Base-by-base conservation (phyloP, 192 early-diverging fungal genomes). In the Coemansia brasiliensis region DNA sequence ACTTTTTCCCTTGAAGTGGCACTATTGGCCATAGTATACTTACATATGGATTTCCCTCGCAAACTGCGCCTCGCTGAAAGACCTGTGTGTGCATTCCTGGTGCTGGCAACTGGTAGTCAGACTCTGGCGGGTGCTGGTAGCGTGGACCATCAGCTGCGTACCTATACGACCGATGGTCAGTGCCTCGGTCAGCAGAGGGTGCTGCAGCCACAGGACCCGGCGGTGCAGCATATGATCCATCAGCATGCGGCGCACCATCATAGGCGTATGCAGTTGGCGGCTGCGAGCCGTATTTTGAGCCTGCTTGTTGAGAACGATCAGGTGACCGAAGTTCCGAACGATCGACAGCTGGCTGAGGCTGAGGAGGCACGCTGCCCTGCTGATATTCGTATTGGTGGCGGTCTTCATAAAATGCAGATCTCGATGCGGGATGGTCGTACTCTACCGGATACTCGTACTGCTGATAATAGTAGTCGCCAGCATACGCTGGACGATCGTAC, bases 391-490 rank as follows among this genome's bases (percentile, higher is more conserved):
- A 57, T 35, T 52, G 69, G 16, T 25, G 39, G 16, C 37, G 61
- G 15, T 57, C 54, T 17, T 65, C 62, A 29, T 65, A 65, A 53
- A 65, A 72, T 15, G 39, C 52, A 10, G 59, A 27, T 39, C 39
- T 25, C 4, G 66, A 43, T 4, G 46, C 21, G 24, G 57, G 58
- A 21, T 49, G 61, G 15, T 35, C 32, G 39, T 46, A 52, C 39
- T 24, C 48, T 15, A 24, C 55, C 16, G 41, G 41, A 39, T 59
- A 46, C 12, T 49, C 43, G 11, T 46, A 49, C 35, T 48, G 67
- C 16, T 58, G 39, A 13, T 63, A 57, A 48, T 76, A 76, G 57
- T 69, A 76, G 26, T 65, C 66, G 35, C 61, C 24, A 49, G 48
- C 57, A 27, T 74, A 74, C 27, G 51, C 57, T 12, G 65, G 25